Evolutionary conservation across 2,329 filamentous ascomycete genomes (phyloP), one percentile per base, ranked within the genome.

Genomic region (Colletotrichum cuscutae): DNA sequence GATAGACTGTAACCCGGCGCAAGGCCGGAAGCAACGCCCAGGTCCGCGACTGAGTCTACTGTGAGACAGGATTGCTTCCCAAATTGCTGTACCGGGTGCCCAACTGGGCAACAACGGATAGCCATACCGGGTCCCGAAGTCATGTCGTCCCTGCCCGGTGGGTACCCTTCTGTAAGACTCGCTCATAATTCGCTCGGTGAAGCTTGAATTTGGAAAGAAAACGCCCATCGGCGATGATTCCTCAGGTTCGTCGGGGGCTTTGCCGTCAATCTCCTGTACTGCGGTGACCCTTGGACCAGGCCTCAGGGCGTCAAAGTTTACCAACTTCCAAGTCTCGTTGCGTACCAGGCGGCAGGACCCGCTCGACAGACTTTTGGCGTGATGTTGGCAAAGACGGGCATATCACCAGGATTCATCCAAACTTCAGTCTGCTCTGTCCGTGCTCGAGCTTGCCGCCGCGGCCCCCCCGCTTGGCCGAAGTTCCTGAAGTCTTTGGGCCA

Each of bases 391-490:
- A 32, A 22, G 15, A 42, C 13, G 60, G 42, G 24, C 32, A 56
- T 22, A 35, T 15, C 24, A 52, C 12, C 15, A 66, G 65, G 22
- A 35, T 46, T 88, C 82, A 90, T 72, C 88, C 87, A 84, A 92
- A 92, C 54, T 85, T 87, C 79, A 92, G 83, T 79, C 84, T 90
- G 75, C 86, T 90, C 78, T 92, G 90, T 15, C 89, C 90, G 73
- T 87, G 88, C 79, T 91, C 90, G 11, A 82, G 78, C 77, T 82
- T 84, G 68, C 79, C 78, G 63, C 80, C 68, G 26, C 75, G 74
- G 32, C 68, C 69, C 8, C 65, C 78, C 54, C 85, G 85, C 78
- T 82, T 87, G 46, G 83, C 79, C 56, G 83, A 78, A 78, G 81
- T 78, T 79, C 81, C 79, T 71, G 80, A 78, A 73, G 78, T 76